Evolutionary conservation across 495 filamentous ascomycete genomes (phyloP).

Genomic region (Jackrogersella multiformis): DNA sequence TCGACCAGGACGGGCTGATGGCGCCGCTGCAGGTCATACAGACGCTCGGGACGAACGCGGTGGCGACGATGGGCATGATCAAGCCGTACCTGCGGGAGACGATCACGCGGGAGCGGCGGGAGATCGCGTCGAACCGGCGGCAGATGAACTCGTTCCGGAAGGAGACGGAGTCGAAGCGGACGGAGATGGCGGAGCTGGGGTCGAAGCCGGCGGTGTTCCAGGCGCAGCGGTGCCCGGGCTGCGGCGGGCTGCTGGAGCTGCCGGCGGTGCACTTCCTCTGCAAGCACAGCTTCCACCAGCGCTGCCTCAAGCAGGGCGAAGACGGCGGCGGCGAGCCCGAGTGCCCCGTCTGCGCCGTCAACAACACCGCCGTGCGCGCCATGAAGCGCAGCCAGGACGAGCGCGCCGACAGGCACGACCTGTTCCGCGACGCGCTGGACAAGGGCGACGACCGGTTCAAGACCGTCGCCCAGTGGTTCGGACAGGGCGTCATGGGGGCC

Average conservation of each 20-base stretch:
- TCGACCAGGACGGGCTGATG: slow-evolving; percentile 91
- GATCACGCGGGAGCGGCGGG: slow-evolving; percentile 85
- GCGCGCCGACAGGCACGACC: slow-evolving; percentile 85
- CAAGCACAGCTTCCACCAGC: slow-evolving; percentile 94
- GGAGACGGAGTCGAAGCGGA: slow-evolving; percentile 81
- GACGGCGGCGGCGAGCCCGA: slow-evolving; percentile 71
- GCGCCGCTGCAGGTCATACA: slow-evolving; percentile 97
- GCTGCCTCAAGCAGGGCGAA: slow-evolving; percentile 68
- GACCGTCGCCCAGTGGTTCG: slow-evolving; percentile 93
- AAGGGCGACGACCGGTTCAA: slow-evolving; percentile 86
- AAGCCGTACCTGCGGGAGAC: slow-evolving; percentile 90
- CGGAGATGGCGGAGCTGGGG: slow-evolving; percentile 78
- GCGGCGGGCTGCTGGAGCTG: slow-evolving; percentile 76
- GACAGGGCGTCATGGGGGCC: slow-evolving; percentile 83
- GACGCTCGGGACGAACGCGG: slow-evolving; percentile 68
- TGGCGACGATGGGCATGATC: slow-evolving; percentile 96
- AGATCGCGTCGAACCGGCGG: slow-evolving; percentile 83
- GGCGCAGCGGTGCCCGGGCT: slow-evolving; percentile 84
- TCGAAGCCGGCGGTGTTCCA: slow-evolving; percentile 89
- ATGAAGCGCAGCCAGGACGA: slow-evolving; percentile 89
- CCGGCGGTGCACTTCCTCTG: slow-evolving; percentile 95
- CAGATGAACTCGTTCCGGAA: slow-evolving; percentile 84
- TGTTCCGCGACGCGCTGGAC: slow-evolving; percentile 83
- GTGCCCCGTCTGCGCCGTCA: slow-evolving; percentile 82
- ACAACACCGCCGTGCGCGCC: slow-evolving; percentile 86